These are phyloP conservation scores for Apiospora kogelbergensis DNA, from an alignment of 2,329 filamentous ascomycete species.

Conservation along the genomic window DNA sequence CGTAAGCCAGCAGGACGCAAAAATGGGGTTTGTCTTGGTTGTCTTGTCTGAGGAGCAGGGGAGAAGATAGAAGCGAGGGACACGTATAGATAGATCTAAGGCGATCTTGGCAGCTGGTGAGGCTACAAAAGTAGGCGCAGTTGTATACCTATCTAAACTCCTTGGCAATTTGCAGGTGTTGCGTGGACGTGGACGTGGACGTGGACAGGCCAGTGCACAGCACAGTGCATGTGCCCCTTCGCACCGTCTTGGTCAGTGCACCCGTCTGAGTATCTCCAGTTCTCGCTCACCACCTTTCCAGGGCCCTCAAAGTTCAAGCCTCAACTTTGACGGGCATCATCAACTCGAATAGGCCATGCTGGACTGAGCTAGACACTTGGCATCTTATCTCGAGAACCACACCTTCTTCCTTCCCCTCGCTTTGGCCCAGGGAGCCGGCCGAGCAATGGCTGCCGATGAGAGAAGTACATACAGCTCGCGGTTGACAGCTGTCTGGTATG, in stretches of 20 bases:
- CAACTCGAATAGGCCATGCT: not conserved
- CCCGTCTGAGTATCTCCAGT: not conserved
- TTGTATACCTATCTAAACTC: not conserved
- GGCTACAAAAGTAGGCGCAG: not conserved
- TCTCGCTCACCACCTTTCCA: not conserved
- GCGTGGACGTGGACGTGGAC: not conserved
- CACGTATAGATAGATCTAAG: not conserved
- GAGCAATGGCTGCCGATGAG: not conserved
- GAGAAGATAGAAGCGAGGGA: not conserved
- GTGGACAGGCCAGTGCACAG: not conserved
- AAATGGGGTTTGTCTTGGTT: not conserved
- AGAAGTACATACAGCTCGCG: slow-evolving; percentile 24
- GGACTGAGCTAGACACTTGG: not conserved
- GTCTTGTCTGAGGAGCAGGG: not conserved
- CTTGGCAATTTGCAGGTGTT: no score
- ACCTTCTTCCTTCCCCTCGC: not conserved
- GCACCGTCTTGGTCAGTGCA: not conserved
- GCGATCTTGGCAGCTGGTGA: no score
- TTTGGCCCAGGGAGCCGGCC: not conserved
- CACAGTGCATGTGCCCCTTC: not conserved
- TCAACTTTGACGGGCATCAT: not conserved
- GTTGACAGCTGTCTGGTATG: slow-evolving; percentile 38
- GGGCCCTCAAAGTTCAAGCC: not conserved
- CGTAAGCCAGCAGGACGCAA: not conserved
- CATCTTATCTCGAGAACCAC: not conserved